phyloP scores from a whole-genome alignment of 2,329 filamentous ascomycete genomes.

The Didymella arachidicola region DNA sequence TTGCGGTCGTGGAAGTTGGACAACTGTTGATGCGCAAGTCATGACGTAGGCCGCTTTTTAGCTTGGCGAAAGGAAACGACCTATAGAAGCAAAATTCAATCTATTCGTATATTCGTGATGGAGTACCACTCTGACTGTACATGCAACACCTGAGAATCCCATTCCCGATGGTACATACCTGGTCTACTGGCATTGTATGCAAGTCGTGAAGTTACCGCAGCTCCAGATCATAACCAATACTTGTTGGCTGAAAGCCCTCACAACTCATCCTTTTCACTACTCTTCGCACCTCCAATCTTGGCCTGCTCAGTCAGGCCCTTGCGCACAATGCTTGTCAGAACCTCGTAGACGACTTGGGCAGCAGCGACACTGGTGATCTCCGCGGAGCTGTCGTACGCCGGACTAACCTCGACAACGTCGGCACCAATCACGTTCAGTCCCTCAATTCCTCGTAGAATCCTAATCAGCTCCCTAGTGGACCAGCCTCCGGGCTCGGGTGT shows the following conservation, averaged over 20 bases:
- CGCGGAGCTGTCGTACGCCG: conserved; percentile 80
- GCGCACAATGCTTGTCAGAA: conserved; percentile 79
- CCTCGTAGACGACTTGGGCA: conserved; percentile 84
- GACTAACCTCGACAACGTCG: conserved; percentile 88
- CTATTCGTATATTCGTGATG: not conserved
- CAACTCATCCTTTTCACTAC: conserved; percentile 39
- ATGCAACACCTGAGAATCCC: not conserved
- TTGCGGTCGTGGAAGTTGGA: not conserved
- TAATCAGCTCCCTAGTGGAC: conserved; percentile 87
- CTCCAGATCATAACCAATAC: not conserved
- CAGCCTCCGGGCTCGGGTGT: conserved; percentile 91
- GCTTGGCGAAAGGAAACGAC: conserved; percentile 20
- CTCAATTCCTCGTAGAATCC: conserved; percentile 83
- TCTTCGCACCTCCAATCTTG: conserved; percentile 30
- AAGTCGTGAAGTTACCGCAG: not conserved
- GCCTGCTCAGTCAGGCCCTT: conserved; percentile 57
- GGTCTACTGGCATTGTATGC: not conserved
- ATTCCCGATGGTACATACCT: not conserved
- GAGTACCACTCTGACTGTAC: not conserved
- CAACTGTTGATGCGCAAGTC: conserved; percentile 15
- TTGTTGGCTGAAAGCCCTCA: conserved; percentile 9
- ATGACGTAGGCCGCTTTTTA: conserved; percentile 31
- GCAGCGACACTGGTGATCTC: conserved; percentile 85
- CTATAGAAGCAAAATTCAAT: not conserved
- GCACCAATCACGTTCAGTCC: conserved; percentile 84